These are phyloP conservation scores for Trichosporon asahii DNA, from an alignment of 1,284 basidiomycete genomes.

Conservation along the genomic window DNA sequence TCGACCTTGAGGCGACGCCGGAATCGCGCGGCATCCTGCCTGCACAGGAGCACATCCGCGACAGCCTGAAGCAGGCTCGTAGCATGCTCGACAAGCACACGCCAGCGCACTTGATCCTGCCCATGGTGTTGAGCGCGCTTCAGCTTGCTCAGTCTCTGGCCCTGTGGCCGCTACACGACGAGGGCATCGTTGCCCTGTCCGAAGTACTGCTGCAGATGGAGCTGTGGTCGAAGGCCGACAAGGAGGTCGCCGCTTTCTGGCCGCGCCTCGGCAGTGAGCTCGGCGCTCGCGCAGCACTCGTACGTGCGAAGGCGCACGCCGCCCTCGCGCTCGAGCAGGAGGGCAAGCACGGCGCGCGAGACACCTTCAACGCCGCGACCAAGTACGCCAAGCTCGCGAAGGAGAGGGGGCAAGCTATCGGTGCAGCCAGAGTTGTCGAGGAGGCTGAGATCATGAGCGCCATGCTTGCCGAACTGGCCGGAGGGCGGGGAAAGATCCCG, in stretches of 20 bases:
- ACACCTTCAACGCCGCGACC: slow-evolving; percentile 2
- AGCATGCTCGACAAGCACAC: slow-evolving; percentile 27
- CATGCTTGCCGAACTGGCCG: slow-evolving; percentile 13
- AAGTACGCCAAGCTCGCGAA: not conserved
- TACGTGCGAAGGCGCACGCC: slow-evolving; percentile 36
- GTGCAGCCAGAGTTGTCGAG: not conserved
- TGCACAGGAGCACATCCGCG: slow-evolving; percentile 31
- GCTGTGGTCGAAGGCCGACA: slow-evolving; percentile 33
- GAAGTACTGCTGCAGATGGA: slow-evolving; percentile 41
- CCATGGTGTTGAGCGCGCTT: slow-evolving; percentile 33
- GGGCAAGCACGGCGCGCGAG: not conserved
- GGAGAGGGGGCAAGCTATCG: not conserved
- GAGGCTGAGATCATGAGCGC: slow-evolving; percentile 5
- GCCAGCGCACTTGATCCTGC: slow-evolving; percentile 38
- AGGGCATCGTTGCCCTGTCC: slow-evolving; percentile 34
- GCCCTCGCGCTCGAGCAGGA: slow-evolving; percentile 12
- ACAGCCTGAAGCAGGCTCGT: slow-evolving; percentile 24
- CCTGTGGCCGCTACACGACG: slow-evolving; percentile 39
- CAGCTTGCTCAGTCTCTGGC: slow-evolving; percentile 36
- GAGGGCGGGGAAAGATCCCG: not conserved
- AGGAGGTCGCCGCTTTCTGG: slow-evolving; percentile 27
- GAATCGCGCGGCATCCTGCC: slow-evolving; percentile 23
- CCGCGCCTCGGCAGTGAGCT: slow-evolving; percentile 25
- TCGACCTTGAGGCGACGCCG: slow-evolving; percentile 18
- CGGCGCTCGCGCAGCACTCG: slow-evolving; percentile 29